Conservation (phyloP, 768 basidiomycete genomes). For the Aureoboletus auriporus region DNA sequence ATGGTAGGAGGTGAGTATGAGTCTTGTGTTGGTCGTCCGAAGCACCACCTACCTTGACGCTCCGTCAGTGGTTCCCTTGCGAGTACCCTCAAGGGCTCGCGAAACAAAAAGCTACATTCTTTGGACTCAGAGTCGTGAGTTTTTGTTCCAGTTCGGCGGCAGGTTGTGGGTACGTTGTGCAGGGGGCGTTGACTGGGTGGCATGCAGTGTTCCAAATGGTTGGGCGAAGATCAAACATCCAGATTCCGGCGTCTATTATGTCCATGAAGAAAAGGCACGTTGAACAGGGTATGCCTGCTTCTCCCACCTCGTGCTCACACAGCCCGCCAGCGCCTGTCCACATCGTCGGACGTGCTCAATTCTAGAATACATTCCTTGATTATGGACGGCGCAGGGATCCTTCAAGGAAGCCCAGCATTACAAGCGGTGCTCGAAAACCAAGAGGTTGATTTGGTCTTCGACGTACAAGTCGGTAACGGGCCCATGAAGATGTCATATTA, state of each 20-base stretch:
- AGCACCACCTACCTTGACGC: no score
- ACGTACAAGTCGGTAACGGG: constrained; percentile 1
- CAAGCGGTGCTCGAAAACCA: constrained; percentile 7
- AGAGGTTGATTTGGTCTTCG: constrained; percentile 17
- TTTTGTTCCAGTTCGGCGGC: background rate
- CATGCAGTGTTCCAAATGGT: constrained; percentile 12
- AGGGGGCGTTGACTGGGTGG: background rate
- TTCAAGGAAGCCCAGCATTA: constrained; percentile 4
- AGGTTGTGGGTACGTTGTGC: no score
- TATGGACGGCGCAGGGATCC: constrained; percentile 8
- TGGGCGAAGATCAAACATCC: constrained; percentile 30
- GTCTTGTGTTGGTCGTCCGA: no score
- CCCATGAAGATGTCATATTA: constrained; percentile 18
- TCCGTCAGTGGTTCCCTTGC: background rate
- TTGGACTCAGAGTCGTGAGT: constrained; percentile 8
- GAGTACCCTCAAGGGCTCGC: constrained; percentile 19
- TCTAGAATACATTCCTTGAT: constrained; percentile 3
- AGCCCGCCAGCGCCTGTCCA: constrained; percentile 8
- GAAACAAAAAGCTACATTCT: background rate
- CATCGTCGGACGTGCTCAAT: constrained; percentile 10
- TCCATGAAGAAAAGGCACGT: constrained; percentile 29
- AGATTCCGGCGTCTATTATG: constrained; percentile 31
- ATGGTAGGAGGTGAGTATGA: constrained; percentile 7
- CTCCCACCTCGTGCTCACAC: background rate
- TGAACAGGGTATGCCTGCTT: background rate